Evolutionary conservation across 768 basidiomycete genomes (phyloP).

Genomic region (Termitomyces sp.): DNA sequence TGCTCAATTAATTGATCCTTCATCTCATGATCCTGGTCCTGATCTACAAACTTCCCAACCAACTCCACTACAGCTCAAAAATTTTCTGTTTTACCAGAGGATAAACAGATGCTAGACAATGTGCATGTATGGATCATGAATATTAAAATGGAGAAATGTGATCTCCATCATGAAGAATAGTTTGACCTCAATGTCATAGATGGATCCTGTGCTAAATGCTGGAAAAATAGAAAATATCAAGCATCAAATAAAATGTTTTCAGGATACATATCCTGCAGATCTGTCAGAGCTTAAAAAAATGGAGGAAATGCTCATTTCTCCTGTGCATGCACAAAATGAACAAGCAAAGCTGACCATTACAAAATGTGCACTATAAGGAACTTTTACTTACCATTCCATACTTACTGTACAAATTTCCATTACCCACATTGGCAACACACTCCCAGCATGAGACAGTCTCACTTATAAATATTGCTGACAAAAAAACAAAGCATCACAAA

Average conservation of each 20-base stretch:
- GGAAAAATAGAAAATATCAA: neutral
- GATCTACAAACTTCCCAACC: neutral
- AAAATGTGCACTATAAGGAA: too few relatives aligned
- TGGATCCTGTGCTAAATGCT: conserved; percentile 2
- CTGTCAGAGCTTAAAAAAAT: neutral
- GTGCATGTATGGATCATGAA: neutral
- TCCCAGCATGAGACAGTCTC: too few relatives aligned
- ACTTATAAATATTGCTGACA: too few relatives aligned
- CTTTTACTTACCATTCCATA: too few relatives aligned
- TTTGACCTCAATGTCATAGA: conserved; percentile 4
- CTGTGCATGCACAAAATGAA: neutral
- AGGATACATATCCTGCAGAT: neutral
- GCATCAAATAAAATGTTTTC: conserved; percentile 7
- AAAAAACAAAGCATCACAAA: too few relatives aligned
- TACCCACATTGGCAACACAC: too few relatives aligned
- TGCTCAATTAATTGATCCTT: too few relatives aligned
- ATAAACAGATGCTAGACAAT: neutral
- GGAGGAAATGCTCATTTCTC: neutral
- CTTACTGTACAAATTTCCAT: too few relatives aligned
- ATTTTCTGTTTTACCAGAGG: neutral
- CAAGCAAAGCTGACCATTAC: too few relatives aligned
- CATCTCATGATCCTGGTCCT: too few relatives aligned
- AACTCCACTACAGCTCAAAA: too few relatives aligned
- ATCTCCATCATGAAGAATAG: conserved; percentile 1
- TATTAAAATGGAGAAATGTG: neutral